Evolutionary conservation across 352 stramenopile species (phyloP), one percentile per base, ranked within the genome.

Genomic region (Pythium periplocum): DNA sequence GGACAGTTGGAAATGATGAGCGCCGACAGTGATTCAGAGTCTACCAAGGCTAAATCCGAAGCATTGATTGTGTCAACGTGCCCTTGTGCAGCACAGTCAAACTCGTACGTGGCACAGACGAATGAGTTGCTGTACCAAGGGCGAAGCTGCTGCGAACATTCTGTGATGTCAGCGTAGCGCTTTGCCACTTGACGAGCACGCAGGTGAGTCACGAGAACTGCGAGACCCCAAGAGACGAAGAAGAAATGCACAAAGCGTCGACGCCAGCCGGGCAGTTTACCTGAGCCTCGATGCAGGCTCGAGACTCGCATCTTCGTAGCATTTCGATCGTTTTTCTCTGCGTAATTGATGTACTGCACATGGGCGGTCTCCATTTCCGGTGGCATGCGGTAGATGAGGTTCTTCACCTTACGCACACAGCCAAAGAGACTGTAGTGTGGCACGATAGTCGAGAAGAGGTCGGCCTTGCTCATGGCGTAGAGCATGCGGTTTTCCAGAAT

Each of bases 1-100:
- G 57, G 64, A 34, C 68, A 76, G 35, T 76, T 68, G 12, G 64
- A 52, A 36, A 76, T 61, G 31, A 68, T 56, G 3, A 76, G 55
- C 30, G 52, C 53, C 31, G 64, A 63, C n/a, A 75, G 51, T 6
- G 61, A 61, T 6, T 48, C 44, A 1, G 41, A 45, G 48, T 73
- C 46, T 38, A 76, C 38, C 8, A 55, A 10, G 9, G 45, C 48
- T 17, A 76, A 55, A 33, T 68, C 55, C 26, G 32, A 47, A 11
- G 31, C 40, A 4, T 54, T 61, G 34, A 73, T 12, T 5, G 64
- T 68, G n/a, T 35, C 55, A n/a, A 62, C 55, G 17, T 67, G 48
- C 12, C 55, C 61, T 36, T 68, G 55, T 17, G 59, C 54, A 30
- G 61, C 45, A 45, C 68, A 76, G 52, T 76, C 58, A 35, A 73